phyloP scores from a whole-genome alignment of 345 rosid species.

The Geranium rotundifolium region DNA sequence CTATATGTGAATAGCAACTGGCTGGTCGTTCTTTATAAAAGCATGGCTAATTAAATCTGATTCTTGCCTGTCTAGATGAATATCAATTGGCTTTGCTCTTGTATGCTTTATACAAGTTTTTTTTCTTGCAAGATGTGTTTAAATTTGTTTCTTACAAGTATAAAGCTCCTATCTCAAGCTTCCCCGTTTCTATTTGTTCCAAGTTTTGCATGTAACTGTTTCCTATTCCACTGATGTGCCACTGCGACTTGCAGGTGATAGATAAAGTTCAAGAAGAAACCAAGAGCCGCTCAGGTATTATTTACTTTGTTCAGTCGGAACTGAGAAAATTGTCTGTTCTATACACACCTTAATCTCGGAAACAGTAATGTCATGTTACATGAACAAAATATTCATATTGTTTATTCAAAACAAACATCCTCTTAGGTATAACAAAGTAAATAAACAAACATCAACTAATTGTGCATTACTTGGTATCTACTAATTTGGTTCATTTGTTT shows the following conservation, averaged over 20 bases:
- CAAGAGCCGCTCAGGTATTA: slow-evolving; percentile 55
- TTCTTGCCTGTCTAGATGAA: background rate
- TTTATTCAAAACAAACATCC: background rate
- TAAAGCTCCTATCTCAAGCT: background rate
- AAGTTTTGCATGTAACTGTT: background rate
- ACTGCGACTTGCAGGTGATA: slow-evolving; percentile 43
- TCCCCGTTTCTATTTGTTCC: background rate
- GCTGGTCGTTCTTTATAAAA: background rate
- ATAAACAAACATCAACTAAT: background rate
- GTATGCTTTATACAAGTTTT: background rate
- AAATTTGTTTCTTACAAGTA: too few species aligned
- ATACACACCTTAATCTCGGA: background rate
- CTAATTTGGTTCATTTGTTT: background rate
- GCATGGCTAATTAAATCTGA: background rate
- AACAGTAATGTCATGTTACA: background rate
- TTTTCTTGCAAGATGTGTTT: too few species aligned
- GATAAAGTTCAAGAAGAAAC: slow-evolving; percentile 83
- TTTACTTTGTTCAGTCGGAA: background rate
- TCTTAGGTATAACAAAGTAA: background rate
- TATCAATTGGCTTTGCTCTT: background rate
- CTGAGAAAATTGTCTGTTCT: background rate
- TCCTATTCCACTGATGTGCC: slow-evolving; percentile 5
- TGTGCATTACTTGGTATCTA: background rate
- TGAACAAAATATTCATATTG: background rate
- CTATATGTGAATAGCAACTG: background rate